These are phyloP conservation scores for Antarctomyces pellizariae DNA, from an alignment of 495 filamentous ascomycete species.

Conservation along the genomic window DNA sequence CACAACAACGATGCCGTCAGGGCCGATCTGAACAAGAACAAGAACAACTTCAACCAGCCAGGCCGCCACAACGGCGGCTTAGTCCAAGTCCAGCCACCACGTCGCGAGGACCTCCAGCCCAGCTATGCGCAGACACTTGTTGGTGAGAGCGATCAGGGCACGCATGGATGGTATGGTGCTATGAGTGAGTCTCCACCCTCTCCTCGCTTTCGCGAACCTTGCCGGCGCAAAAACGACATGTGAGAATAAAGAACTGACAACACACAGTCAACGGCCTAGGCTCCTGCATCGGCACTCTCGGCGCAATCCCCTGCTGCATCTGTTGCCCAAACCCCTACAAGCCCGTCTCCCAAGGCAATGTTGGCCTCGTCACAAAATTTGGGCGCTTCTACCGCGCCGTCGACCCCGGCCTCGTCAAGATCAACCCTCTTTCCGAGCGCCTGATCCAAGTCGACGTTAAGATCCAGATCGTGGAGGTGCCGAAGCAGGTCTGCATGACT, in stretches of 20 bases:
- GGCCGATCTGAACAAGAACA: no score
- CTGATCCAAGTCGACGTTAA: slow-evolving; percentile 91
- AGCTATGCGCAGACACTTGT: slow-evolving; percentile 61
- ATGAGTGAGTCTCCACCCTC: slow-evolving; percentile 37
- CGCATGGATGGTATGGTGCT: slow-evolving; percentile 74
- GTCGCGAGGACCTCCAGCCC: slow-evolving; percentile 64
- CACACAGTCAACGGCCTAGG: slow-evolving; percentile 49
- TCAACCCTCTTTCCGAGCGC: slow-evolving; percentile 87
- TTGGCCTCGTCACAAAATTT: slow-evolving; percentile 87
- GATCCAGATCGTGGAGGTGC: slow-evolving; percentile 97
- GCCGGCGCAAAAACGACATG: slow-evolving; percentile 1
- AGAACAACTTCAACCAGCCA: no score
- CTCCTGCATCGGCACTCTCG: slow-evolving; percentile 49
- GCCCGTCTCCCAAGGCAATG: slow-evolving; percentile 75
- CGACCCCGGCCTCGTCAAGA: slow-evolving; percentile 89
- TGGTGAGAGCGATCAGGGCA: slow-evolving; percentile 41
- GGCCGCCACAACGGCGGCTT: slow-evolving; percentile 16
- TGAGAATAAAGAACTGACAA: background rate
- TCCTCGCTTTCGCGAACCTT: background rate
- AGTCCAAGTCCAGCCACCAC: slow-evolving; percentile 64
- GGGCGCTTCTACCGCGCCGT: slow-evolving; percentile 92
- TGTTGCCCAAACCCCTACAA: slow-evolving; percentile 93
- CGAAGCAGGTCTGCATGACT: slow-evolving; percentile 95
- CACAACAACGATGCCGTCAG: no score
- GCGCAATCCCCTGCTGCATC: slow-evolving; percentile 83